These are phyloP conservation scores for Teunomyces funiuensis DNA, from an alignment of 805 yeast species.

Conservation along the genomic window DNA sequence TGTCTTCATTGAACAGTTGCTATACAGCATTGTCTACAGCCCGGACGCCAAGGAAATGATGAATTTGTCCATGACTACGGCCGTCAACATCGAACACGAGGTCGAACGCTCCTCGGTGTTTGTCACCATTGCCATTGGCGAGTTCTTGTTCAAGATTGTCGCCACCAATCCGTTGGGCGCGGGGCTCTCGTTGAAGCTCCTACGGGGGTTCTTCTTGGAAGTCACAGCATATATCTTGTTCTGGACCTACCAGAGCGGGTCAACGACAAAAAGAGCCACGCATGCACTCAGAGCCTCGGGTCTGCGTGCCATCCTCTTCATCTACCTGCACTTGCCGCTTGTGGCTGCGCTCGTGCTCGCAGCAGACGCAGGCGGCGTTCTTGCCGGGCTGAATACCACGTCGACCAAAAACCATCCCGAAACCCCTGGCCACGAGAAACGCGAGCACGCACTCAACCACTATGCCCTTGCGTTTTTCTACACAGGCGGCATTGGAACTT, in stretches of 20 bases:
- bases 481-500: slow-evolving; percentile 52
- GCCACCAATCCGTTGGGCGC: slow-evolving; percentile 47
- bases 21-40: slow-evolving; percentile 41
- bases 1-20: slow-evolving; percentile 41
- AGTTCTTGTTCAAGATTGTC: slow-evolving; percentile 55
- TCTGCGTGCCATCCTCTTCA: slow-evolving; percentile 45
- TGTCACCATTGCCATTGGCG: slow-evolving; percentile 65
- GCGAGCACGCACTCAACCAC: slow-evolving; percentile 29
- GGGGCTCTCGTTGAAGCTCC: slow-evolving; percentile 45
- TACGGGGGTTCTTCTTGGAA: slow-evolving; percentile 49
- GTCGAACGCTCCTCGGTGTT: slow-evolving; percentile 61
- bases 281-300: slow-evolving; percentile 56
- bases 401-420: slow-evolving; percentile 10
- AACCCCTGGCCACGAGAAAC: neutral
- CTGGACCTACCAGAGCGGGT: slow-evolving; percentile 57
- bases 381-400: slow-evolving; percentile 31
- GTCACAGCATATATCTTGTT: slow-evolving; percentile 49
- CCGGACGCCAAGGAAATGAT: slow-evolving; percentile 47
- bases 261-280: slow-evolving; percentile 46
- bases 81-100: slow-evolving; percentile 65
- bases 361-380: slow-evolving; percentile 60
- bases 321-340: slow-evolving; percentile 50
- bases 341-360: slow-evolving; percentile 52
- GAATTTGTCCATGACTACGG: slow-evolving; percentile 51
- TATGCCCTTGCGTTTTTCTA: slow-evolving; percentile 49